Evolutionary conservation across 495 filamentous ascomycete species (phyloP), one percentile per base, ranked within the genome.

Genomic region (Trichoderma erinaceum): DNA sequence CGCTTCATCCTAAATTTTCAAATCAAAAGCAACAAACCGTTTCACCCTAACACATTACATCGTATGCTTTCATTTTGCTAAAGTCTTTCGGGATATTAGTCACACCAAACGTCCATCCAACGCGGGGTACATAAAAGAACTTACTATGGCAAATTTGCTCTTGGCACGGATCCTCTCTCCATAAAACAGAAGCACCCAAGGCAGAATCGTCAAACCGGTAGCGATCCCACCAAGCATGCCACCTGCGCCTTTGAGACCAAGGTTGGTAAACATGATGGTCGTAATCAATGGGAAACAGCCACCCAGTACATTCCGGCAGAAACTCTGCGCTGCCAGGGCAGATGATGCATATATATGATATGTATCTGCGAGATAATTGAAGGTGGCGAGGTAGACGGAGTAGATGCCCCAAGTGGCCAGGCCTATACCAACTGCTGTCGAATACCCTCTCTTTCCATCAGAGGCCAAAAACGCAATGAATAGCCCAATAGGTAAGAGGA

Each of bases 311-410:
- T 98, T 98, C 3, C 94, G 84, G 70, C 88, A 86, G 72, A 92
- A 94, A 6, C 85, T 89, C 77, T 97, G 93, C 13, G 93, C 92
- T 2, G 94, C 94, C 61, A 97, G 80, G 3, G 93, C 93, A 11
- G 90, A 95, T 66, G 87, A 91, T 2, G 93, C 92, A 71, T 92
- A 96, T 0, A 84, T 81, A 73, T 92, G 89, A 75, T 97, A 98
- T 2, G 86, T 89, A 76, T 97, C 94, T n/a, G 93, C 92, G 16
- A 97, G 83, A 71, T 97, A 97, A 72, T 97, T 98, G 79, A 97
- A 97, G 0, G 91, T 89, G 1, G 93, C 91, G 8, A 98, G 81
- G 73, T 97, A 97, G 58, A 97, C 86, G 52, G 87, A 88, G 73
- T 91, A 92, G 66, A 98, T 96, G 12, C 93, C 93, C 81, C 96